phyloP scores from a whole-genome alignment of 164 flowering plant genomes.

The Houttuynia cordata region DNA sequence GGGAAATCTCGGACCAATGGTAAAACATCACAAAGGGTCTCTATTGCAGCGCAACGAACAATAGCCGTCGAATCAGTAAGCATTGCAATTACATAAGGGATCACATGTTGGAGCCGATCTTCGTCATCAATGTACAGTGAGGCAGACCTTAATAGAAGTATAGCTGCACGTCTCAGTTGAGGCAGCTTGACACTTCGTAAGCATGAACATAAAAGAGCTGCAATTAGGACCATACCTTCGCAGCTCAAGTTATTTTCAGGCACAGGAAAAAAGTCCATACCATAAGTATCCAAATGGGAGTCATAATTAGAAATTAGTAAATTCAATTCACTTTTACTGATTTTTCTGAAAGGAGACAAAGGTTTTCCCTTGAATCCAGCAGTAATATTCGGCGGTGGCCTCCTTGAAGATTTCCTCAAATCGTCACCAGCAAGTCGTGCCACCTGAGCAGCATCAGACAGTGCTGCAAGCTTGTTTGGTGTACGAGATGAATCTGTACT shows the following conservation, averaged over 20 bases:
- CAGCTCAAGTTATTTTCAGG: slow-evolving; percentile 54
- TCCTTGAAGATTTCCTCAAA: slow-evolving; percentile 29
- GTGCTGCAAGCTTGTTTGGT: background rate
- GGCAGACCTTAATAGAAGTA: slow-evolving; percentile 59
- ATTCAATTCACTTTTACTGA: slow-evolving; percentile 42
- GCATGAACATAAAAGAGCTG: slow-evolving; percentile 90
- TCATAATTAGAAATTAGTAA: slow-evolving; percentile 61
- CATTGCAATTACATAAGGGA: slow-evolving; percentile 87
- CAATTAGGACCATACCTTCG: slow-evolving; percentile 93
- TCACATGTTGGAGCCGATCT: slow-evolving; percentile 86
- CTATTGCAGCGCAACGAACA: slow-evolving; percentile 93
- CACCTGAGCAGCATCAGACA: background rate
- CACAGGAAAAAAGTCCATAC: slow-evolving; percentile 45
- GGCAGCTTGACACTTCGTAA: slow-evolving; percentile 88
- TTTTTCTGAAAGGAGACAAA: slow-evolving; percentile 44
- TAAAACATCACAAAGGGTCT: slow-evolving; percentile 78
- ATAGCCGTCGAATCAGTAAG: slow-evolving; percentile 92
- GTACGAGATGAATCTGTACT: slow-evolving; percentile 15
- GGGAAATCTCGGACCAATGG: slow-evolving; percentile 90
- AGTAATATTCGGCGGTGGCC: slow-evolving; percentile 31
- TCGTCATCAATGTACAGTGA: slow-evolving; percentile 86
- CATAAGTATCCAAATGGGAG: slow-evolving; percentile 60
- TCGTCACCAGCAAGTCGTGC: slow-evolving; percentile 14
- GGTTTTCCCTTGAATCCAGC: slow-evolving; percentile 36
- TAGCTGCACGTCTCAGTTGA: slow-evolving; percentile 72